phyloP scores from a whole-genome alignment of 106 monocot species.

The Allium sativum region DNA sequence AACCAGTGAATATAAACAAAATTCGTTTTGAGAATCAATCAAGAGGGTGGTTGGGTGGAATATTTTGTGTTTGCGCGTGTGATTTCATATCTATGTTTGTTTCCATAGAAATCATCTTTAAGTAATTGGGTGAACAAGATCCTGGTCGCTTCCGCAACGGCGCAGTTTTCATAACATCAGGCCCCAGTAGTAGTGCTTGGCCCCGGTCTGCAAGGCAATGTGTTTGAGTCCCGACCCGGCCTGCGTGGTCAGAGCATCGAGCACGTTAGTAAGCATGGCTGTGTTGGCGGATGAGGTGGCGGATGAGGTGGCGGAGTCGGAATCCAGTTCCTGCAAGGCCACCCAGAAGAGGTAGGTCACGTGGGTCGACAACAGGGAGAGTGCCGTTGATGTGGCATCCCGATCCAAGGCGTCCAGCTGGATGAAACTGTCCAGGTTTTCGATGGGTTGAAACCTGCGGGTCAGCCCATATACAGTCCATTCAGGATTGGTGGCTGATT shows the following conservation, averaged over 20 bases:
- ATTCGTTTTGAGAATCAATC: too few species aligned
- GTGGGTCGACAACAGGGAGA: constrained; percentile 1
- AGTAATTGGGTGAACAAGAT: too few species aligned
- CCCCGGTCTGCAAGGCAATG: constrained; percentile 20
- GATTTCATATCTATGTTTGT: too few species aligned
- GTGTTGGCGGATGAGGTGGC: constrained; percentile 10
- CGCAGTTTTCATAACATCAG: too few species aligned
- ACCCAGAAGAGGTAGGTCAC: constrained; percentile 21
- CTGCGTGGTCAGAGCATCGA: constrained; percentile 1
- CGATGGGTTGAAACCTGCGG: neutral
- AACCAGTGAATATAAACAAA: too few species aligned
- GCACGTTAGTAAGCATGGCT: constrained; percentile 15
- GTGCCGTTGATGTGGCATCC: neutral
- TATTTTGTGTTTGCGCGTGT: too few species aligned
- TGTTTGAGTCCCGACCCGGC: constrained; percentile 6
- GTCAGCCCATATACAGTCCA: constrained; percentile 10
- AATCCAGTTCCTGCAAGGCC: constrained; percentile 1
- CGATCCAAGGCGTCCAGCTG: constrained; percentile 7
- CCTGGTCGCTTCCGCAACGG: too few species aligned
- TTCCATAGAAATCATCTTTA: too few species aligned
- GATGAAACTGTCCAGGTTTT: constrained; percentile 5
- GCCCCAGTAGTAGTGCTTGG: constrained; percentile 9
- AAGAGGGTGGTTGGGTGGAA: too few species aligned
- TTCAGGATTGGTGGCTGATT: neutral
- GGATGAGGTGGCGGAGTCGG: neutral